Conservation (phyloP, 495 filamentous ascomycete genomes). For the Paragyromitra xinjiangensis region DNA sequence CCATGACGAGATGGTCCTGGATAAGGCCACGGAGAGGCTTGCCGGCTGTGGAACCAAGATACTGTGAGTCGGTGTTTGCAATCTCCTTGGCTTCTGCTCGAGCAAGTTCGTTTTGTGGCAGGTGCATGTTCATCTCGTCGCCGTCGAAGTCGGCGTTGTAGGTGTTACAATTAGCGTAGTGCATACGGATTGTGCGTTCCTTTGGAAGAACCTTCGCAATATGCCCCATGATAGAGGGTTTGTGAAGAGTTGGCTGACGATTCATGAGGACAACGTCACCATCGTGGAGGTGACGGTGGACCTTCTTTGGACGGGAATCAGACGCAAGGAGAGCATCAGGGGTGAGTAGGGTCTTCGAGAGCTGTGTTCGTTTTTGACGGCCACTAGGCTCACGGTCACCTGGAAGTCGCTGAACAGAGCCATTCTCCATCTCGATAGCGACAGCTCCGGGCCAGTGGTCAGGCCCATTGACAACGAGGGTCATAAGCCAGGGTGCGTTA, state of each 20-base stretch:
- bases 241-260: conserved; percentile 98
- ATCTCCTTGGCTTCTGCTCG: conserved; percentile 89
- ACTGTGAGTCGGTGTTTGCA: conserved; percentile 96
- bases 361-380: conserved; percentile 67
- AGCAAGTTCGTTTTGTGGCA: conserved; percentile 95
- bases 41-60: conserved; percentile 90
- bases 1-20: conserved; percentile 97
- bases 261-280: conserved; percentile 99
- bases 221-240: conserved; percentile 99
- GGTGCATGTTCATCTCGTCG: conserved; percentile 99
- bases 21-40: conserved; percentile 96
- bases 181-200: conserved; percentile 98
- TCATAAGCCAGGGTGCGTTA: conserved; percentile 93
- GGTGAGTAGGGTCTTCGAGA: conserved; percentile 70
- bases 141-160: conserved; percentile 99
- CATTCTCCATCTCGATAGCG: conserved; percentile 94
- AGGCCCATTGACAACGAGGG: conserved; percentile 93
- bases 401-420: conserved; percentile 85
- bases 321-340: conserved; percentile 78
- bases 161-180: conserved; percentile 99
- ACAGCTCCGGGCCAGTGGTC: conserved; percentile 94
- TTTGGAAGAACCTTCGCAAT: conserved; percentile 88
- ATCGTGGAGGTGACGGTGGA: conserved; percentile 92
- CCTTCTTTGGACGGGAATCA: conserved; percentile 90
- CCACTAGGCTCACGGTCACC: conserved; percentile 84